Conservation (phyloP, 306 rosid species). For the Quercus bicolor region DNA sequence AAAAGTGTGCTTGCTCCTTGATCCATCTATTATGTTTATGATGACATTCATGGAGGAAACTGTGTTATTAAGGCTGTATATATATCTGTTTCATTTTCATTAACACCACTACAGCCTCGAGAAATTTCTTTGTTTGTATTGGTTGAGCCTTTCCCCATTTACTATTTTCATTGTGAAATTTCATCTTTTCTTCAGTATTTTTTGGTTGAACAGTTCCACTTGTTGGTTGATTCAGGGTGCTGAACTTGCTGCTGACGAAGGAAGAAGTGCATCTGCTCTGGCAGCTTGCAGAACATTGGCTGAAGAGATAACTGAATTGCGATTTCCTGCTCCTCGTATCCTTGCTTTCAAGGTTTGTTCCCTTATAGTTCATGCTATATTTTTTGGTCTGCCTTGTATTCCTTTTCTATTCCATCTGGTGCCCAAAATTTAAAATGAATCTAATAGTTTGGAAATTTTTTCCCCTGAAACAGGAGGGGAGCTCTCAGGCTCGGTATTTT, state of each 20-base stretch:
- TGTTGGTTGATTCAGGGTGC: conserved; percentile 70
- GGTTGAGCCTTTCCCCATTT: conserved; percentile 4
- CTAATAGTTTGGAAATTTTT: conserved; percentile 9
- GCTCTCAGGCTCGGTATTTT: conserved; percentile 93
- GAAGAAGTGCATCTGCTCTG: conserved; percentile 86
- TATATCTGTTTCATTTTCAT: background rate
- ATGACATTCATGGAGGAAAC: background rate
- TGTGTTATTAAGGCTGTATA: background rate
- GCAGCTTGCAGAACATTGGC: conserved; percentile 99
- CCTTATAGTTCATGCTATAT: background rate
- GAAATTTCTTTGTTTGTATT: background rate
- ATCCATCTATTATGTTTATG: background rate
- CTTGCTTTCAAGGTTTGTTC: conserved; percentile 81
- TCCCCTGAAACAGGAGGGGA: conserved; percentile 77
- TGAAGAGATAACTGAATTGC: conserved; percentile 82
- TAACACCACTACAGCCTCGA: background rate
- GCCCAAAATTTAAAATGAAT: conserved; percentile 16
- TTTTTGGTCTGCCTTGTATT: background rate
- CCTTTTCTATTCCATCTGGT: conserved; percentile 1
- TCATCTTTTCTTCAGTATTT: background rate
- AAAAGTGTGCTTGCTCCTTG: background rate
- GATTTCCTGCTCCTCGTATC: conserved; percentile 97
- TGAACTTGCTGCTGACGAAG: conserved; percentile 87
- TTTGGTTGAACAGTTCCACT: background rate
- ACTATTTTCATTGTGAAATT: conserved; percentile 1